A percentile compares a stretch with the other conserved stretches of the same genome.
Conservation (phyloP, 768 basidiomycete genomes). For the Russula olivacea region DNA sequence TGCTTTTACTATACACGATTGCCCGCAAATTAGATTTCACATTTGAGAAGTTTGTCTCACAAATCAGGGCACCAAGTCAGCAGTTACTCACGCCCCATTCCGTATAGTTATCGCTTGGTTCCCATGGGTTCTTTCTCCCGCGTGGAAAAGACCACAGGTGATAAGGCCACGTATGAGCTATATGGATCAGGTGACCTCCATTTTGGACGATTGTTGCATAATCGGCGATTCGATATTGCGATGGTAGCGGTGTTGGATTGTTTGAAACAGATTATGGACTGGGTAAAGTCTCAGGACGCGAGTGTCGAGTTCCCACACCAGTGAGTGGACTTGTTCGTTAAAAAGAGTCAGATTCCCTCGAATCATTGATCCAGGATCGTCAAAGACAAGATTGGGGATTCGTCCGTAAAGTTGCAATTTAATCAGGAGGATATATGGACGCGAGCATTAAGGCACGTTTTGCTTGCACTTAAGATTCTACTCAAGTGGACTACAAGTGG, state of each 20-base stretch:
- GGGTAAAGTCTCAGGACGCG: conserved; percentile 68
- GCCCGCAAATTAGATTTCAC: conserved; percentile 86
- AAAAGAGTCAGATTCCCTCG: background rate
- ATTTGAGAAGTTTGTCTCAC: conserved; percentile 65
- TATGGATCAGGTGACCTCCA: conserved; percentile 94
- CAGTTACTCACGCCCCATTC: conserved; percentile 6
- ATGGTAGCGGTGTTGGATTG: conserved; percentile 98
- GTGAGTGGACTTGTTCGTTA: conserved; percentile 44
- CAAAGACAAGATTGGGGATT: conserved; percentile 95
- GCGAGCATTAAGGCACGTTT: conserved; percentile 82
- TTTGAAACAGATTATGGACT: conserved; percentile 84
- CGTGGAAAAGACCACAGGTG: conserved; percentile 76
- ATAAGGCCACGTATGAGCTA: conserved; percentile 83
- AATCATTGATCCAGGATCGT: conserved; percentile 43
- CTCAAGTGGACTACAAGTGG: conserved; percentile 84
- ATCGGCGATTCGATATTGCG: conserved; percentile 90
- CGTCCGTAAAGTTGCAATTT: conserved; percentile 90
- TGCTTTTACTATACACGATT: conserved; percentile 86
- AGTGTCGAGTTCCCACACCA: conserved; percentile 78
- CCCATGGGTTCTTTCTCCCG: conserved; percentile 95
- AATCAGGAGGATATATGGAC: conserved; percentile 97
- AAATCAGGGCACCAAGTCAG: conserved; percentile 7
- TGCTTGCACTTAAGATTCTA: conserved; percentile 82
- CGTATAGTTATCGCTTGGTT: conserved; percentile 72
- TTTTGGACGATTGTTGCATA: conserved; percentile 83